Conservation (phyloP, 768 basidiomycete genomes). For the Lyophyllum semitale region DNA sequence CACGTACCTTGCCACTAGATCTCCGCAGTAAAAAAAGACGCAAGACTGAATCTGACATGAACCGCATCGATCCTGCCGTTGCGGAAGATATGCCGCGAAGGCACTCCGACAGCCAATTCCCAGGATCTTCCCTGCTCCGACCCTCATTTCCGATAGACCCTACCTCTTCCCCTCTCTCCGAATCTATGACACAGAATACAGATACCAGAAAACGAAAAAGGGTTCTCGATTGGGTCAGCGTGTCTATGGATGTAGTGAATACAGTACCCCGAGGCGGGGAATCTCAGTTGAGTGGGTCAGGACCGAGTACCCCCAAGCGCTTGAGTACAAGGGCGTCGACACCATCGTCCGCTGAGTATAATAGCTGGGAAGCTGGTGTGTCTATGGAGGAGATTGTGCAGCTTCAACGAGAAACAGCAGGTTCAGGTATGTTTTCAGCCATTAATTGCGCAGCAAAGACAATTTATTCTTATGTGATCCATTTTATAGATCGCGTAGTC, state of each 20-base stretch:
- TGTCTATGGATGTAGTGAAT: not conserved
- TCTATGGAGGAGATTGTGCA: conserved; percentile 22
- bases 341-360: conserved; percentile 14
- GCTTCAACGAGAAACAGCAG: conserved; percentile 15
- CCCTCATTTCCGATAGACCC: not conserved
- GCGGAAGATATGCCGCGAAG: not conserved
- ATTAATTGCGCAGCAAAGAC: not conserved
- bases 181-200: conserved; percentile 8
- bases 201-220: conserved; percentile 14
- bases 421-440: conserved; percentile 6
- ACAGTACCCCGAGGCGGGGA: not conserved
- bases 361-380: conserved; percentile 29
- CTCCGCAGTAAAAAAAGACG: conserved; percentile 4
- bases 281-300: not conserved
- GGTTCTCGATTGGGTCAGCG: conserved; percentile 14
- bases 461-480: not conserved
- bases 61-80: not conserved
- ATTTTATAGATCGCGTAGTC: conserved; percentile 8
- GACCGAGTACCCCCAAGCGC: not conserved
- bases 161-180: not conserved
- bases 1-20: not conserved
- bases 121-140: not conserved
- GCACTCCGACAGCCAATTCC: not conserved
- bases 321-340: not conserved
- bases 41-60: conserved; percentile 7